Conservation (phyloP, 139 green algal genomes). For the Nannochloris sp. region DNA sequence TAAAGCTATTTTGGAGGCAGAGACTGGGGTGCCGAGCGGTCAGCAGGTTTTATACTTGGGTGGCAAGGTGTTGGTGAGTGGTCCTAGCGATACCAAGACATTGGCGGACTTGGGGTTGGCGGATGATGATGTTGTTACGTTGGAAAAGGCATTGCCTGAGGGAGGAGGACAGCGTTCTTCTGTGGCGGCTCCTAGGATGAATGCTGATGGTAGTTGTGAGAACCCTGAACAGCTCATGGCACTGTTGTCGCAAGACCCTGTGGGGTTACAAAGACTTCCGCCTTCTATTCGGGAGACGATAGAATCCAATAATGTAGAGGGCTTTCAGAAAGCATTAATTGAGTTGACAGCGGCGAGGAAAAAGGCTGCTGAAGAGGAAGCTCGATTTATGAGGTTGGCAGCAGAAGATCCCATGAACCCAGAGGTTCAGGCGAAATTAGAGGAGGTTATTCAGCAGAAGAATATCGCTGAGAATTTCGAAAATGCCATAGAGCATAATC, state of each 20-base stretch:
- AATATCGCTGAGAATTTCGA: slow-evolving; percentile 88
- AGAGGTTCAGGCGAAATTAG: slow-evolving; percentile 67
- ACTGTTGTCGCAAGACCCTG: slow-evolving; percentile 7
- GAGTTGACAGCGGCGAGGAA: slow-evolving; percentile 19
- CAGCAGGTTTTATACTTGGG: slow-evolving; percentile 56
- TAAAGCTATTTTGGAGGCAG: slow-evolving; percentile 70
- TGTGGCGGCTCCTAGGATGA: neutral
- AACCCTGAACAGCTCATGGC: slow-evolving; percentile 20
- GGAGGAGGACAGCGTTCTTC: neutral
- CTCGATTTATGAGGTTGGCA: slow-evolving; percentile 34
- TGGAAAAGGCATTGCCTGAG: slow-evolving; percentile 12
- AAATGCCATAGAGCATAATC: slow-evolving; percentile 79
- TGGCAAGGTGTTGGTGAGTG: slow-evolving; percentile 23
- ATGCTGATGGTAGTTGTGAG: slow-evolving; percentile 9
- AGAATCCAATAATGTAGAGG: slow-evolving; percentile 1
- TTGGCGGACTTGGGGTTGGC: slow-evolving; percentile 34
- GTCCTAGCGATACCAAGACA: slow-evolving; percentile 14
- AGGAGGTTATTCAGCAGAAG: slow-evolving; percentile 75
- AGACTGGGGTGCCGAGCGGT: slow-evolving; percentile 41
- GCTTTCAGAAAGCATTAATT: neutral
- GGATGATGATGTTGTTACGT: slow-evolving; percentile 53
- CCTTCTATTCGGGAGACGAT: slow-evolving; percentile 6
- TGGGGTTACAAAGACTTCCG: slow-evolving; percentile 9
- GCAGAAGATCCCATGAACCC: slow-evolving; percentile 79
- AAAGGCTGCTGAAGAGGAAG: slow-evolving; percentile 23